Evolutionary conservation across 2,329 filamentous ascomycete species (phyloP).

Genomic region (Aspergillus tamarii): DNA sequence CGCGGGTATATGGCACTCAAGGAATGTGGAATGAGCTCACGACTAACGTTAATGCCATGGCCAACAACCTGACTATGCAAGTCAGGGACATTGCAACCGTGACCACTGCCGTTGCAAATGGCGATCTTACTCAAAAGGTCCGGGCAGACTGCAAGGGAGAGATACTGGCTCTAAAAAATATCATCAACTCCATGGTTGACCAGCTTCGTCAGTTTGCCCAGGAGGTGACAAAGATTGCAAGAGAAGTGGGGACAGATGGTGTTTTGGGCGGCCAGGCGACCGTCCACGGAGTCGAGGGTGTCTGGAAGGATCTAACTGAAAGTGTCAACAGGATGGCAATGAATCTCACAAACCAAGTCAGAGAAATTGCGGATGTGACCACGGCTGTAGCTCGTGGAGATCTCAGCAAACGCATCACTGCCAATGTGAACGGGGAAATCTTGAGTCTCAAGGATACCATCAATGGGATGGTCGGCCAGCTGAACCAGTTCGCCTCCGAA

Average conservation of each 20-base stretch:
- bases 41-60: conserved; percentile 94
- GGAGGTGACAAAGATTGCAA: conserved; percentile 92
- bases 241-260: conserved; percentile 67
- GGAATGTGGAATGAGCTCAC: conserved; percentile 99
- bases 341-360: conserved; percentile 69
- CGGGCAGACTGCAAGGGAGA: conserved; percentile 1
- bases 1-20: conserved; percentile 88
- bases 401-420: conserved; percentile 93
- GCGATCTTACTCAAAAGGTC: conserved; percentile 71
- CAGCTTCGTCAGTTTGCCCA: conserved; percentile 95
- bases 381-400: conserved; percentile 94
- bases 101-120: conserved; percentile 92
- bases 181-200: conserved; percentile 51
- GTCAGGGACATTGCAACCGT: conserved; percentile 98
- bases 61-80: conserved; percentile 84
- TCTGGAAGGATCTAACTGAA: conserved; percentile 69
- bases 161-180: conserved; percentile 1
- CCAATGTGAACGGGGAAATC: conserved; percentile 93
- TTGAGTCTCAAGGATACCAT: conserved; percentile 93
- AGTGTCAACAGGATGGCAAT: conserved; percentile 70
- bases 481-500: conserved; percentile 95
- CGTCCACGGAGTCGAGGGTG: conserved; percentile 67
- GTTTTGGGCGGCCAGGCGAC: conserved; percentile 65
- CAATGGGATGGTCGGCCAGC: conserved; percentile 96
- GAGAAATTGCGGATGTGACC: conserved; percentile 90